These are phyloP conservation scores for Starmerella bacillaris DNA, from an alignment of 805 yeast species.

Conservation along the genomic window DNA sequence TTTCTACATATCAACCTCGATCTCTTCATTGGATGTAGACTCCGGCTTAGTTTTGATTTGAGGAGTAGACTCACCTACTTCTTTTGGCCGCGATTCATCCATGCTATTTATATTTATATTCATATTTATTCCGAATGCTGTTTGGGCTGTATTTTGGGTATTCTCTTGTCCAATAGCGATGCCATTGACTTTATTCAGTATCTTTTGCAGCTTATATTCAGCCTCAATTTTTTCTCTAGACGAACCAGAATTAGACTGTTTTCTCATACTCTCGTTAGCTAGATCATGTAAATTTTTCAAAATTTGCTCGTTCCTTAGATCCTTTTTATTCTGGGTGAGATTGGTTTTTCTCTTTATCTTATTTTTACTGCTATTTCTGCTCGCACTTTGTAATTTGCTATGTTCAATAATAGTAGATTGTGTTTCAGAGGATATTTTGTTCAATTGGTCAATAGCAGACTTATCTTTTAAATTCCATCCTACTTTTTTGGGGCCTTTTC, in stretches of 20 bases:
- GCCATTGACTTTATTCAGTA: neutral
- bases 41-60: neutral
- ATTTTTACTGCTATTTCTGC: neutral
- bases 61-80: neutral
- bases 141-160: neutral
- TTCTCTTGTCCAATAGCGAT: neutral
- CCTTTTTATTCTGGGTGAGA: neutral
- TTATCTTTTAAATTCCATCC: neutral
- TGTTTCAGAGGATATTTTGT: neutral
- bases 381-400: no score
- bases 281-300: slow-evolving; percentile 1
- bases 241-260: no score
- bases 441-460: neutral
- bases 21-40: neutral
- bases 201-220: neutral
- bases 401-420: neutral
- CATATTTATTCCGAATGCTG: neutral
- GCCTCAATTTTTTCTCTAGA: neutral
- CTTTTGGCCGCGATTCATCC: neutral
- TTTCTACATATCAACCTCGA: neutral
- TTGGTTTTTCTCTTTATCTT: neutral
- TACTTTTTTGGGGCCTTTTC: no score
- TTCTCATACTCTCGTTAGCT: slow-evolving; percentile 1
- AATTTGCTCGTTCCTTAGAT: neutral
- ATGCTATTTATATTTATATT: neutral